phyloP scores from a whole-genome alignment of 495 filamentous ascomycete species.

The Astrothelium subdiscretum region DNA sequence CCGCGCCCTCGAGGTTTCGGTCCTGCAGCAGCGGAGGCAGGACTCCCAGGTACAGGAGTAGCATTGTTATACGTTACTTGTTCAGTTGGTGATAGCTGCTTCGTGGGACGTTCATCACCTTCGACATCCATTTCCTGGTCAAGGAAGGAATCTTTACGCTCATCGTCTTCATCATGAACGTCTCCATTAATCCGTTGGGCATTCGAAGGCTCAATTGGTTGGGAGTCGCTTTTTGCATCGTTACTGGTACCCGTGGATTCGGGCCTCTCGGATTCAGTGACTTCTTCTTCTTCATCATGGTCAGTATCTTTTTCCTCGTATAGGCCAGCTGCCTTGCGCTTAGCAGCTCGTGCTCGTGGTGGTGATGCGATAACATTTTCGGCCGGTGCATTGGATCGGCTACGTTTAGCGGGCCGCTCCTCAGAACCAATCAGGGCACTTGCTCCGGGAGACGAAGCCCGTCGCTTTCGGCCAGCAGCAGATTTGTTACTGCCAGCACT shows the following conservation, averaged over 20 bases:
- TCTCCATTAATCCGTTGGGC: conserved; percentile 3
- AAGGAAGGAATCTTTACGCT: conserved; percentile 1
- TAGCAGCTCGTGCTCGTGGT: conserved; percentile 7
- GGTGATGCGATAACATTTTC: conserved; percentile 1
- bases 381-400: neutral
- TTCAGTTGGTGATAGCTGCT: neutral
- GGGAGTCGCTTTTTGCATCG: neutral
- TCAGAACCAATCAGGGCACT: neutral
- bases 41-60: conserved; percentile 5
- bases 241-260: neutral
- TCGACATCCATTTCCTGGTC: neutral
- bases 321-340: conserved; percentile 4
- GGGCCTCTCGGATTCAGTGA: neutral
- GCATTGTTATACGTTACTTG: neutral
- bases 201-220: neutral
- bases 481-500: conserved; percentile 13
- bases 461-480: conserved; percentile 7
- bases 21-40: neutral
- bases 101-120: conserved; percentile 5
- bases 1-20: neutral
- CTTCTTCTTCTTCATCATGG: neutral
- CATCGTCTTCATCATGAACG: conserved; percentile 12
- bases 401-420: conserved; percentile 3
- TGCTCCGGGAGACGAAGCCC: conserved; percentile 14
- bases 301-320: conserved; percentile 2